Conservation (phyloP, 2,329 filamentous ascomycete species). For the Arthrobotrys musiformis region DNA sequence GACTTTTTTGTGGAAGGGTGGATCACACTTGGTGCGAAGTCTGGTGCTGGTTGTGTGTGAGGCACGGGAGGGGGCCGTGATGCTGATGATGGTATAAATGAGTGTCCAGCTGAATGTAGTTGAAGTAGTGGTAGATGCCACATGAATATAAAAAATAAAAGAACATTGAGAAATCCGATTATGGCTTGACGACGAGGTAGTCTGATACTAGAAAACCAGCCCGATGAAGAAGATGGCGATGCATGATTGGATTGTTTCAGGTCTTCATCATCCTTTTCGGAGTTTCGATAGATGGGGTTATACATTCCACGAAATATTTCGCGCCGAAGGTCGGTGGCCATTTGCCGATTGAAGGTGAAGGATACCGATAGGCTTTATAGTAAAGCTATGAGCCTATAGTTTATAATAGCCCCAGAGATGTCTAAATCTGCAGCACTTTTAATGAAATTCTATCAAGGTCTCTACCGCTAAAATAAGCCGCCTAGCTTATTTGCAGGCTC, state of each 20-base stretch:
- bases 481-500: background rate
- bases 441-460: too few relatives aligned
- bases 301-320: slow-evolving; percentile 43
- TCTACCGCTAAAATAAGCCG: background rate
- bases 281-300: slow-evolving; percentile 27
- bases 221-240: background rate
- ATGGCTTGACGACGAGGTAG: slow-evolving; percentile 32
- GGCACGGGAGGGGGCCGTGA: background rate
- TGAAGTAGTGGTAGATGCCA: slow-evolving; percentile 17
- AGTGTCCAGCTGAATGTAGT: background rate
- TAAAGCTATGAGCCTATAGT: background rate
- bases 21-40: background rate
- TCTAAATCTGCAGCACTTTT: too few relatives aligned
- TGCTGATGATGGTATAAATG: slow-evolving; percentile 3
- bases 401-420: background rate
- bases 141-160: slow-evolving; percentile 22
- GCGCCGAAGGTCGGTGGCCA: slow-evolving; percentile 25
- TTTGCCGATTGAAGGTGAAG: background rate
- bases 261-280: background rate
- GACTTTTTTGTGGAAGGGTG: background rate
- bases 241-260: too few relatives aligned
- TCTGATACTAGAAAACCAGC: background rate
- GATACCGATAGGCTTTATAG: background rate
- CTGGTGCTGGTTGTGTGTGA: background rate
- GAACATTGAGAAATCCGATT: slow-evolving; percentile 19